Evolutionary conservation across 371 early-diverging fungal species (phyloP).

Genomic region (Apophysomyces elegans): DNA sequence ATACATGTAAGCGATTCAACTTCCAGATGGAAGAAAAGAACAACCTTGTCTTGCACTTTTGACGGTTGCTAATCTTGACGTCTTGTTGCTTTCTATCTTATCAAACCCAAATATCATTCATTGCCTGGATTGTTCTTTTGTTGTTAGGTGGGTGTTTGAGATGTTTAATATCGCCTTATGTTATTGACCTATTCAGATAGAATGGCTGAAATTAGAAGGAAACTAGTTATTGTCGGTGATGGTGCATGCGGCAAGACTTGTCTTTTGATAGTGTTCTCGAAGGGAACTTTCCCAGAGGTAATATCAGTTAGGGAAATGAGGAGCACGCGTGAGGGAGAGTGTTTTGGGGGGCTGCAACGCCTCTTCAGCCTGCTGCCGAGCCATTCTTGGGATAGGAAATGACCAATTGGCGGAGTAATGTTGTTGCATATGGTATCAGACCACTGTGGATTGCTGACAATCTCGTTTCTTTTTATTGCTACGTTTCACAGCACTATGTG

Average conservation of each 20-base stretch:
- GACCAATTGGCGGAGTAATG: not conserved
- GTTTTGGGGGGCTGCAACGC: not conserved
- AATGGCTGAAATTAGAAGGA: constrained; percentile 90
- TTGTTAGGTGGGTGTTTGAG: not conserved
- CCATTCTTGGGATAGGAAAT: not conserved
- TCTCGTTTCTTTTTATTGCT: not conserved
- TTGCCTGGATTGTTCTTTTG: not conserved
- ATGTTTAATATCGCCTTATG: not conserved
- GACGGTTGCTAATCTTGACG: not conserved
- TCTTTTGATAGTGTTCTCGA: constrained; percentile 93
- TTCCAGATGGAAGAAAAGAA: not conserved
- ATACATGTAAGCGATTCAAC: constrained; percentile 3
- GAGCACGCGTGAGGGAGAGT: not conserved
- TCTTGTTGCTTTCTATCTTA: not conserved
- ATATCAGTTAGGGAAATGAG: constrained; percentile 1
- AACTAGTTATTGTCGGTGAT: constrained; percentile 97
- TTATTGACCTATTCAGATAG: constrained; percentile 8
- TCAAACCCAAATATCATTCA: too few relatives aligned
- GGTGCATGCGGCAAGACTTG: constrained; percentile 99
- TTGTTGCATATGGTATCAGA: constrained; percentile 2
- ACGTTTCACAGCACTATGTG: constrained; percentile 65
- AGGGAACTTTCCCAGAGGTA: constrained; percentile 93
- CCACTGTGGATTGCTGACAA: not conserved
- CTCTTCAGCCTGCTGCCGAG: not conserved
- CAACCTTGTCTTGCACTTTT: not conserved